Conservation (phyloP, 1,284 basidiomycete genomes). For the Pterula multifida region DNA sequence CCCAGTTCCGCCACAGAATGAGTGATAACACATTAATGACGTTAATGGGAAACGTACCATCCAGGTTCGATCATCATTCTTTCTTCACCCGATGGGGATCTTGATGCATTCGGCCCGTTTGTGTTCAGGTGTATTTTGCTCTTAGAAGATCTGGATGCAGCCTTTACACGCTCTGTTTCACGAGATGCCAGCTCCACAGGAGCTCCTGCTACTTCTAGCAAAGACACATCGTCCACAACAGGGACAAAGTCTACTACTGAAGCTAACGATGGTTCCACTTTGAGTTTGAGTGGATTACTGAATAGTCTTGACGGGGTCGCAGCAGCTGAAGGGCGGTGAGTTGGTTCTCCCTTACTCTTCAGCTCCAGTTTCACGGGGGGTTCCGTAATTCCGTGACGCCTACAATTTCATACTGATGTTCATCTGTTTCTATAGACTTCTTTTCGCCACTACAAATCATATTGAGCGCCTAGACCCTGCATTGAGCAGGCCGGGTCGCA, state of each 20-base stretch:
- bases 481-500: conserved; percentile 67
- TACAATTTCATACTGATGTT: conserved; percentile 10
- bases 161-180: conserved; percentile 72
- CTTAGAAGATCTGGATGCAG: conserved; percentile 79
- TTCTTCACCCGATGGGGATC: too few species aligned
- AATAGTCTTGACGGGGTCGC: conserved; percentile 83
- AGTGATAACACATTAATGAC: conserved; percentile 76
- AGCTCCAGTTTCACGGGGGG: neutral
- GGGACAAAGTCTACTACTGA: conserved; percentile 18
- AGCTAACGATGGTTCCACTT: conserved; percentile 56
- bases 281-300: conserved; percentile 69
- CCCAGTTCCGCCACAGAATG: conserved; percentile 50
- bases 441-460: conserved; percentile 78
- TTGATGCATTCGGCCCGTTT: conserved; percentile 7
- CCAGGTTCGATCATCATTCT: conserved; percentile 36
- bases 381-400: conserved; percentile 2
- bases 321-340: conserved; percentile 73
- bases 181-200: conserved; percentile 71
- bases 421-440: conserved; percentile 30
- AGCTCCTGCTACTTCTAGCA: conserved; percentile 34
- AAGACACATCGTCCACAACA: conserved; percentile 24
- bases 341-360: conserved; percentile 6
- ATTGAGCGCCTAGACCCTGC: conserved; percentile 79
- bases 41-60: conserved; percentile 74
- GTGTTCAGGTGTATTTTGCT: conserved; percentile 66